Evolutionary conservation across 148 eudicot species (phyloP).

Genomic region (Nyssa sinensis): DNA sequence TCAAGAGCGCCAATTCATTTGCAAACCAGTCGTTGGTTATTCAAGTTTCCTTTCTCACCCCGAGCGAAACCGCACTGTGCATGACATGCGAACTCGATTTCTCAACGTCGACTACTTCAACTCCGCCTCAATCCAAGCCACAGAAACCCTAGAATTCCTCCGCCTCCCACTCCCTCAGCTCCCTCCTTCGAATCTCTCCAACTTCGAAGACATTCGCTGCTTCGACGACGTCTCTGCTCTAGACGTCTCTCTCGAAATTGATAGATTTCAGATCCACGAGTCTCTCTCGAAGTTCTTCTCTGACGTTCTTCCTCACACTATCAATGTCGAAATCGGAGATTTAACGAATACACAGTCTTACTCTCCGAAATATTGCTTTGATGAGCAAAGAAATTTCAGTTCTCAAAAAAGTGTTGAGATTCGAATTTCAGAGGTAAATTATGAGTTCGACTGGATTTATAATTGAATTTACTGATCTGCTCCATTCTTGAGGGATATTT

Average conservation of each 20-base stretch:
- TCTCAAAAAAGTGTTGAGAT: neutral
- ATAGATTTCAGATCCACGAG: conserved; percentile 35
- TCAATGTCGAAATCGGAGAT: conserved; percentile 23
- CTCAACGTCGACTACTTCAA: conserved; percentile 34
- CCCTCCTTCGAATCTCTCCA: conserved; percentile 26
- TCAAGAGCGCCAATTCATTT: neutral
- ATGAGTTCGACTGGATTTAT: neutral
- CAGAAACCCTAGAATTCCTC: conserved; percentile 56
- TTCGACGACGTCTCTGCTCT: conserved; percentile 29
- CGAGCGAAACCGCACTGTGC: neutral
- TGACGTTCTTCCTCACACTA: conserved; percentile 53
- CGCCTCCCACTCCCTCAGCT: conserved; percentile 50
- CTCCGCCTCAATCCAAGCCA: too few species aligned
- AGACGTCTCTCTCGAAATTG: conserved; percentile 30
- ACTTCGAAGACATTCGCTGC: conserved; percentile 24
- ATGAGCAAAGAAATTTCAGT: conserved; percentile 1
- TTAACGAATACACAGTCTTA: conserved; percentile 4
- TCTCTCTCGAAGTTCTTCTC: conserved; percentile 66
- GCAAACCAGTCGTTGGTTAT: neutral
- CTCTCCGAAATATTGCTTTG: neutral
- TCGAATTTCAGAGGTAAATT: conserved; percentile 14
- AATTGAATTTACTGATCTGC: too few species aligned
- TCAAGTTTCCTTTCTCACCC: neutral
- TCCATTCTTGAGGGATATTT: neutral
- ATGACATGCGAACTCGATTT: conserved; percentile 68